Base-by-base conservation (phyloP, 2,329 filamentous ascomycete genomes). In the Metarhizium robertsii region DNA sequence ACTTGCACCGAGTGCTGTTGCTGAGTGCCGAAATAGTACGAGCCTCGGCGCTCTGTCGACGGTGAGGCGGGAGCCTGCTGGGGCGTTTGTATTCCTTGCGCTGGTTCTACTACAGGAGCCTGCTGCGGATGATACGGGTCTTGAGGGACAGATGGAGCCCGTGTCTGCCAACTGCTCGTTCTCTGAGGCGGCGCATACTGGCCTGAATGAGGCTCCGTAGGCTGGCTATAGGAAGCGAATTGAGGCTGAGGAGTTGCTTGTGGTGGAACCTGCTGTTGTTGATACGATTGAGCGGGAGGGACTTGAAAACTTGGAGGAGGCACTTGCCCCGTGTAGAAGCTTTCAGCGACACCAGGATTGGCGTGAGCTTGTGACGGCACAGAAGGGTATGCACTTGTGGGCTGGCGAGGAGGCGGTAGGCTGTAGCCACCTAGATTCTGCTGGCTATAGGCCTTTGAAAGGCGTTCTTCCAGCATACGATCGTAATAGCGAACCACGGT, bases 401-500 rank as follows among this genome's bases (percentile, higher is more conserved):
- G 71, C 63, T 73, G 83, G 38, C 75, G 76, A 50, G 68, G 70
- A 40, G 75, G 73, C 18, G 81, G 78, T 11, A 83, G 69, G 57
- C 74, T 79, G 61, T 90, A 90, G 2, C 81, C 80, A 11, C 85
- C 80, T 20, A 90, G 74, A 47, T 73, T 85, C 64, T 92, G 88
- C 65, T 95, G 90, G 60, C 85, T 88, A 68, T 97, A 97, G 2
- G 94, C 92, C 69, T 88, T 95, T 8, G 91, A 95, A 30, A 99
- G 78, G 43, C 94, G 85, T 60, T 99, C 94, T 71, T 99, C 94
- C 16, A 99, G 79, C 94, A 99, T 97, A 45, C 91, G 85, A 70
- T 99, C 94, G 67, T 99, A 99, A 68, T 97, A 97, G 38, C 94
- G 84, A 5, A 99, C 94, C 30, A 97, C 94, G 0, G 92, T 96